These are phyloP conservation scores for Acanthamoeba lenticulata DNA, from an alignment of 208 protist genomes.

Conservation along the genomic window DNA sequence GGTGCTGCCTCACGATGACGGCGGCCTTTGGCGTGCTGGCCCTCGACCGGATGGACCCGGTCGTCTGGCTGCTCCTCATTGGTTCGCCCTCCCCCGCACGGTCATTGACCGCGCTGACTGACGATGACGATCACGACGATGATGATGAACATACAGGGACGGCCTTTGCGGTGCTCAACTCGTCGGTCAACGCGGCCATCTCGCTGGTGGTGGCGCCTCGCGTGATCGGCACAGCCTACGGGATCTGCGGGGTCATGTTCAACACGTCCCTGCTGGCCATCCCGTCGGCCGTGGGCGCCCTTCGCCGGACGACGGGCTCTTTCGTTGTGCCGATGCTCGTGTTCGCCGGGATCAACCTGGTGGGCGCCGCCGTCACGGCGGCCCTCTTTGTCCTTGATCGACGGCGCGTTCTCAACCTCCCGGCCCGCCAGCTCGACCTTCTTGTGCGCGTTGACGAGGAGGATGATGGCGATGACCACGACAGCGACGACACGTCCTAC, in stretches of 20 bases:
- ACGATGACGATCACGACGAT: background rate
- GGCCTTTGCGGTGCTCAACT: constrained; percentile 37
- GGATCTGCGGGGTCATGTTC: constrained; percentile 57
- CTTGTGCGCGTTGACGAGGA: background rate
- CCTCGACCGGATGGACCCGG: constrained; percentile 6
- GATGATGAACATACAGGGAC: background rate
- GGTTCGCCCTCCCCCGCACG: background rate
- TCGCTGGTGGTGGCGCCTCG: constrained; percentile 35
- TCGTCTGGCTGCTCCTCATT: constrained; percentile 43
- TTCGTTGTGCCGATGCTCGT: constrained; percentile 46
- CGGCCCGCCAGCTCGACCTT: background rate
- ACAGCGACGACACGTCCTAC: background rate
- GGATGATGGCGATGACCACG: background rate
- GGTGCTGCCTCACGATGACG: constrained; percentile 18
- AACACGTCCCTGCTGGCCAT: background rate
- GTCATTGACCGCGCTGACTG: background rate
- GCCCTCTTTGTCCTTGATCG: background rate
- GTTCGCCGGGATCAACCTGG: constrained; percentile 41
- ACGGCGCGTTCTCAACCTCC: background rate
- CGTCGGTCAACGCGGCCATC: constrained; percentile 46
- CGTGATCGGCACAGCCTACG: constrained; percentile 53
- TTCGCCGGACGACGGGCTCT: background rate
- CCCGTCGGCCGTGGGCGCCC: constrained; percentile 19
- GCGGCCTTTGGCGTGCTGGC: background rate
- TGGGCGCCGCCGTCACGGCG: background rate